Evolutionary conservation across 345 rosid species (phyloP).

Genomic region (Pugionium dolabratum): DNA sequence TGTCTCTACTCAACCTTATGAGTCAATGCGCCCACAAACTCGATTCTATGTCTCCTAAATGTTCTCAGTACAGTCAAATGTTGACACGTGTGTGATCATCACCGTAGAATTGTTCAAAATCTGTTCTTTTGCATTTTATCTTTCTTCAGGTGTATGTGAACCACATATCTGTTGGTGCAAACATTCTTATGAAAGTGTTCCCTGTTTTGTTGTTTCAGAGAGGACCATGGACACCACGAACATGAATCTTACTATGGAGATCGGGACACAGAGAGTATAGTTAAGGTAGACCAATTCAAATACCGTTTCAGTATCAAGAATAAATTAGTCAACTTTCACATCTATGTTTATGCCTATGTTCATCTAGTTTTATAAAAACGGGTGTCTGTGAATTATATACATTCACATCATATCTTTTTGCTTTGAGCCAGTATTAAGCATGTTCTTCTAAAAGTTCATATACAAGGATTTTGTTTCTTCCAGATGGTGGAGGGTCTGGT

Average conservation of each 20-base stretch:
- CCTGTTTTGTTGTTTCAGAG: conserved; percentile 49
- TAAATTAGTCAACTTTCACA: conserved; percentile 11
- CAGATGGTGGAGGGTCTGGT: conserved; percentile 79
- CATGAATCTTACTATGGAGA: conserved; percentile 99
- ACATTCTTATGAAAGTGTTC: conserved; percentile 11
- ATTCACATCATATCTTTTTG: conserved; percentile 13
- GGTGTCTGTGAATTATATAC: not conserved
- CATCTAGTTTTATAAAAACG: not conserved
- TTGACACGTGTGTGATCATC: conserved; percentile 14
- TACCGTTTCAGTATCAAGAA: conserved; percentile 17
- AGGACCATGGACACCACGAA: conserved; percentile 95
- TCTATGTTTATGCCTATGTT: conserved; percentile 18
- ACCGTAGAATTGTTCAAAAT: conserved; percentile 2
- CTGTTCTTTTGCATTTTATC: conserved; percentile 5
- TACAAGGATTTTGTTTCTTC: conserved; percentile 35
- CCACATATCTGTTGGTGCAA: conserved; percentile 17
- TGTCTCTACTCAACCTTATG: conserved; percentile 17
- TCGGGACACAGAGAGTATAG: conserved; percentile 93
- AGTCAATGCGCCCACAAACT: not conserved
- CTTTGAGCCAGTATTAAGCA: conserved; percentile 15
- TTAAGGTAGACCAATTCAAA: conserved; percentile 57
- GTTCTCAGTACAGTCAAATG: conserved; percentile 28
- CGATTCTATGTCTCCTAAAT: conserved; percentile 9
- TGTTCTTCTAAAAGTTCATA: conserved; percentile 21
- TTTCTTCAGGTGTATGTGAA: not conserved